These are phyloP conservation scores for Clausena lansium DNA, from an alignment of 345 rosid species.

Conservation along the genomic window DNA sequence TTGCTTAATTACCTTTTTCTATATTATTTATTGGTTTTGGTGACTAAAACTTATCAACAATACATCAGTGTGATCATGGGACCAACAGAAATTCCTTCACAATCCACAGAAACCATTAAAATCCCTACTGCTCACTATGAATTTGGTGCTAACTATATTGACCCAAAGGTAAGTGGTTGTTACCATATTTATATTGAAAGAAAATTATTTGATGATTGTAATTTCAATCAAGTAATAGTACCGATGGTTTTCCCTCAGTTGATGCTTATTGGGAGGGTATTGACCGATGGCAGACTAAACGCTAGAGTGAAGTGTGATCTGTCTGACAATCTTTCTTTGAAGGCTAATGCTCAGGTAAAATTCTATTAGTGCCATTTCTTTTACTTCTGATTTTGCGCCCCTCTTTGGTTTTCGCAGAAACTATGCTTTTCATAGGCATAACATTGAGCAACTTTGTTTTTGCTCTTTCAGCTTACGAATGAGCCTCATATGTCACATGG, in stretches of 20 bases:
- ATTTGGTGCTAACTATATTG: conserved; percentile 88
- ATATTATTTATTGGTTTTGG: conserved; percentile 9
- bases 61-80: conserved; percentile 83
- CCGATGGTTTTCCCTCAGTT: conserved; percentile 40
- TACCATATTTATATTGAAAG: not conserved
- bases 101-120: conserved; percentile 76
- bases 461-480: conserved; percentile 60
- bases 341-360: conserved; percentile 83
- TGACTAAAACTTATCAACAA: conserved; percentile 6
- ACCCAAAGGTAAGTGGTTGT: conserved; percentile 54
- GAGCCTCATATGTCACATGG: conserved; percentile 91
- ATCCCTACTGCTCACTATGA: conserved; percentile 89
- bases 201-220: conserved; percentile 1
- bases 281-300: conserved; percentile 85
- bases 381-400: conserved; percentile 3
- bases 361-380: not conserved
- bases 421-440: not conserved
- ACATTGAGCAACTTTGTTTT: conserved; percentile 14
- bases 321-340: conserved; percentile 69
- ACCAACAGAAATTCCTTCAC: conserved; percentile 89
- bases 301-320: conserved; percentile 91
- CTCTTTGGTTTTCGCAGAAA: not conserved
- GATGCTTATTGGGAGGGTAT: conserved; percentile 89
- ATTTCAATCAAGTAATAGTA: not conserved
- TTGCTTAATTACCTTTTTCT: not conserved